Evolutionary conservation across 1,139 yeast genomes (phyloP), one percentile per base, ranked within the genome.

Genomic region (Taiozyma sp.): DNA sequence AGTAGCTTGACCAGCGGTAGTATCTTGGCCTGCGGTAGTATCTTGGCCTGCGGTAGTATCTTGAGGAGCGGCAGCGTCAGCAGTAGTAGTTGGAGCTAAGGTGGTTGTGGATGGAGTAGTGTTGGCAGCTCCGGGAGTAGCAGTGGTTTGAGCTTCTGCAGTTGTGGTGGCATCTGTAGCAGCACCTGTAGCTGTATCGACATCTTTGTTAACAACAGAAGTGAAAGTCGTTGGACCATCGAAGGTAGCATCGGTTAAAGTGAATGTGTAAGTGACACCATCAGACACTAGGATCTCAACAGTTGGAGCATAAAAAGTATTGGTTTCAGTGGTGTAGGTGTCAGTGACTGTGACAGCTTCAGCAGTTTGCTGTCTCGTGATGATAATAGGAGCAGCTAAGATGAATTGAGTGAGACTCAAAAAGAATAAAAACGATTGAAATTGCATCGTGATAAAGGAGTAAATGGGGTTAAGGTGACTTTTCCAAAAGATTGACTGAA

Each of bases 361-460:
- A n/a, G 89, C 90, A 29, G 88, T 83, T 61, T 81, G 85, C 45
- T 72, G 69, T 62, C 87, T 75, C 12, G 91, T 84, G 51, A 84
- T 73, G 28, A 81, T 60, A 67, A 62, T 52, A 51, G 65, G 65
- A 38, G 65, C 65, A 30, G 61, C 48, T 8, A 55, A 36, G 9
- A 51, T 59, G 24, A 34, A 43, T 34, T 58, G 61, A 36, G 54
- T 39, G n/a, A 61, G 44, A 23, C 49, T 48, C 41, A 56, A 32
- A 13, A 53, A 22, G 13, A 54, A 27, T n/a, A 52, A 24, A 16
- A 50, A 16, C 8, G 56, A 46, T 34, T 50, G 43, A 24, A 47
- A 45, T 16, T 48, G 51, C 58, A 56, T 55, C 40, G 14, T 38
- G 36, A 46, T 9, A 32, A n/a, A 4, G 36, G 36, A 32, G n/a